Conservation (phyloP, 352 stramenopile species). For the Phytopythium mirpurense region DNA sequence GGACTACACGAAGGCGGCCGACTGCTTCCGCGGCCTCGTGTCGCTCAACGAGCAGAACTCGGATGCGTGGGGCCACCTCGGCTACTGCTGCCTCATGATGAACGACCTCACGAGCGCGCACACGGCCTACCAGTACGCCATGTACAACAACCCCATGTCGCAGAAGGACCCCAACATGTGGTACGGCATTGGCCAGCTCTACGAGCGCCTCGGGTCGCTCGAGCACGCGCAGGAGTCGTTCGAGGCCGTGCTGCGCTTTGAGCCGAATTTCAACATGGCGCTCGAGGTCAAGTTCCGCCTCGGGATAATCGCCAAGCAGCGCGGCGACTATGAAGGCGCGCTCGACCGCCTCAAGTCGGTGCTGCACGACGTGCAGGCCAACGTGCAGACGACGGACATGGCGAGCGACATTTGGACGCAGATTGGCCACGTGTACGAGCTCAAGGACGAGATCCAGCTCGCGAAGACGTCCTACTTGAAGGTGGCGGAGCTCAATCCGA, state of each 20-base stretch:
- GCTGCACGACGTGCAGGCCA: slow-evolving; percentile 71
- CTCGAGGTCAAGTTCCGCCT: slow-evolving; percentile 85
- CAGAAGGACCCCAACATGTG: slow-evolving; percentile 86
- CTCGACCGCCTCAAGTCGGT: slow-evolving; percentile 83
- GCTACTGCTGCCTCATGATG: slow-evolving; percentile 88
- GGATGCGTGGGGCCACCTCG: slow-evolving; percentile 78
- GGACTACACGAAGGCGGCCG: slow-evolving; percentile 83
- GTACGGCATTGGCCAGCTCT: slow-evolving; percentile 86
- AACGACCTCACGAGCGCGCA: slow-evolving; percentile 85
- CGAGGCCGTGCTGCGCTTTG: slow-evolving; percentile 77
- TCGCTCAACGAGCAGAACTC: slow-evolving; percentile 83
- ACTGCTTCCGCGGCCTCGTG: slow-evolving; percentile 83
- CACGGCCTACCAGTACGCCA: slow-evolving; percentile 85
- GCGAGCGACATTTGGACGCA: slow-evolving; percentile 85
- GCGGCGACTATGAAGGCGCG: slow-evolving; percentile 72
- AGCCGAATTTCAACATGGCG: slow-evolving; percentile 86
- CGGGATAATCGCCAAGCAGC: slow-evolving; percentile 83
- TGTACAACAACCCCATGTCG: slow-evolving; percentile 88
- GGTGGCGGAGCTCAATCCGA: slow-evolving; percentile 78
- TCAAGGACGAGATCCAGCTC: slow-evolving; percentile 83
- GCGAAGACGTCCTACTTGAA: slow-evolving; percentile 85
- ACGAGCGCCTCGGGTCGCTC: slow-evolving; percentile 76
- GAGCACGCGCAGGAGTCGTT: slow-evolving; percentile 86
- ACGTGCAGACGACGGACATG: slow-evolving; percentile 82
- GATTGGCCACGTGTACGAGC: slow-evolving; percentile 84